phyloP scores from a whole-genome alignment of 2,329 filamentous ascomycete genomes.

The Cordyceps cateniannulata region DNA sequence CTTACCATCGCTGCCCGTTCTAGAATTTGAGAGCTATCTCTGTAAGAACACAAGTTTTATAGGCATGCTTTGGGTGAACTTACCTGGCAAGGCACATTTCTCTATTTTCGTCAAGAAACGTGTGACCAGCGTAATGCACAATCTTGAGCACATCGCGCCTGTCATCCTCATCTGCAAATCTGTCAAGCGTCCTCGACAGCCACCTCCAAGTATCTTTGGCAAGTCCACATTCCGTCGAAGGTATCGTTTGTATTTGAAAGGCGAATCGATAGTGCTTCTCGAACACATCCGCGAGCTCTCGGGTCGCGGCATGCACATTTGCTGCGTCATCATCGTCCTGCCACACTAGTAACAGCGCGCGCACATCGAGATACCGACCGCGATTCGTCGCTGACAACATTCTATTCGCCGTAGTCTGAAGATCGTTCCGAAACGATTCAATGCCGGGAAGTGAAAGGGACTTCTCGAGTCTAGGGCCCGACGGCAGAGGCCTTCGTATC shows the following conservation, averaged over 20 bases:
- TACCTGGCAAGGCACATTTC: conserved; percentile 55
- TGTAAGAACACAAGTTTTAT: conserved; percentile 9
- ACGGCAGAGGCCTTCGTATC: conserved; percentile 50
- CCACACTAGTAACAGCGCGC: conserved; percentile 50
- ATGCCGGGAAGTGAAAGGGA: conserved; percentile 42
- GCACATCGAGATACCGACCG: conserved; percentile 46
- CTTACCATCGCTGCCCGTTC: conserved; percentile 41
- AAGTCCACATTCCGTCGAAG: conserved; percentile 36
- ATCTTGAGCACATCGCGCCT: conserved; percentile 52
- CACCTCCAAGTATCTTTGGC: conserved; percentile 45
- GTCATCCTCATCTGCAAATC: conserved; percentile 48
- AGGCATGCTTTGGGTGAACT: conserved; percentile 13
- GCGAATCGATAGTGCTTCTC: conserved; percentile 47
- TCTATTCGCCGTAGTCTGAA: conserved; percentile 44
- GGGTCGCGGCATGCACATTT: conserved; percentile 34
- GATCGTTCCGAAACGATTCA: conserved; percentile 43
- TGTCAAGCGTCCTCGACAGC: conserved; percentile 44
- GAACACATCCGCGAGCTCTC: conserved; percentile 45
- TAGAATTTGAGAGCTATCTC: conserved; percentile 39
- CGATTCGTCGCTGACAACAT: conserved; percentile 45
- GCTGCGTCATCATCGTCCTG: conserved; percentile 43
- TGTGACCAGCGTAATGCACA: conserved; percentile 51
- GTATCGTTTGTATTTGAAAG: conserved; percentile 43
- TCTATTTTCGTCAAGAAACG: conserved; percentile 46
- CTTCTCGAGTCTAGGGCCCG: conserved; percentile 49